Conservation (phyloP, 768 basidiomycete genomes). For the Suillus placidus region DNA sequence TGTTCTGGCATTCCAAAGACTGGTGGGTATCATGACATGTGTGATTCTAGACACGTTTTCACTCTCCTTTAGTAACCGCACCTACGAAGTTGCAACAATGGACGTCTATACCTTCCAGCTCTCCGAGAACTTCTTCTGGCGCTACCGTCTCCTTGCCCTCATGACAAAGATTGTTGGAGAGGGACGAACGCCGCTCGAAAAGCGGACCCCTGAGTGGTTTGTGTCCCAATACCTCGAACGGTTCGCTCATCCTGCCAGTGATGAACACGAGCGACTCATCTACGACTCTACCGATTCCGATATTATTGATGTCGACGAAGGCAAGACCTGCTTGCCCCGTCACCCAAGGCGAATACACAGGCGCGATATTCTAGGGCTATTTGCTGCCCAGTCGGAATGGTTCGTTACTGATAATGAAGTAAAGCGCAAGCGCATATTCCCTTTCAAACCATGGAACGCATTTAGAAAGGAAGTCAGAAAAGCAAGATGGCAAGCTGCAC, state of each 20-base stretch:
- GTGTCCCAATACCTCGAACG: conserved; percentile 43
- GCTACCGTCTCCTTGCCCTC: conserved; percentile 50
- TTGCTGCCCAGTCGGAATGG: conserved; percentile 64
- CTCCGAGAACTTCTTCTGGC: conserved; percentile 54
- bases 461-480: conserved; percentile 43
- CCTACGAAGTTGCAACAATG: conserved; percentile 49
- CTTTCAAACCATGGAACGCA: conserved; percentile 48
- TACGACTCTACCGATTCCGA: conserved; percentile 30
- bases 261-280: conserved; percentile 38
- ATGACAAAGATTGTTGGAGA: conserved; percentile 47
- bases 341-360: conserved; percentile 50
- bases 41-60: conserved; percentile 4
- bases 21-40: conserved; percentile 24
- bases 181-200: conserved; percentile 34
- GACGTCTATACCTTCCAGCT: conserved; percentile 43
- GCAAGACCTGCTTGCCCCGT: conserved; percentile 36
- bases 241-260: conserved; percentile 30
- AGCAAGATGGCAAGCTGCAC: conserved; percentile 37
- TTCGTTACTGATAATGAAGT: conserved; percentile 50
- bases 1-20: conserved; percentile 34
- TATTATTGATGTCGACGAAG: conserved; percentile 35
- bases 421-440: conserved; percentile 36
- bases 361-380: conserved; percentile 51
- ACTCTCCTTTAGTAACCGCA: conserved; percentile 38
- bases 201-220: conserved; percentile 54